A percentile compares a stretch with the other conserved stretches of the same genome.
Conservation (phyloP, 805 yeast species). For the Kuraishia cidri region DNA sequence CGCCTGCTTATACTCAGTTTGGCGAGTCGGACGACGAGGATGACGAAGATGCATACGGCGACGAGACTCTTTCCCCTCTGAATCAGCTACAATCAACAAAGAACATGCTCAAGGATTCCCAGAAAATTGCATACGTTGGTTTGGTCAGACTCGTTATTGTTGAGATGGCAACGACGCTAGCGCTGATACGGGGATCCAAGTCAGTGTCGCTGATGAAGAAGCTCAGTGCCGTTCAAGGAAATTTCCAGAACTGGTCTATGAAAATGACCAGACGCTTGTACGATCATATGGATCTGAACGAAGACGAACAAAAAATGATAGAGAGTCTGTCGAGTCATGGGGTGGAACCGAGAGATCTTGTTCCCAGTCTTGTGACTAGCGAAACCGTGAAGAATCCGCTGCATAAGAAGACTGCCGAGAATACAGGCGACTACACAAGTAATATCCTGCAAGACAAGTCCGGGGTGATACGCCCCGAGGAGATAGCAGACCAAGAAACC, state of each 20-base stretch:
- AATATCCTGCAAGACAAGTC: slow-evolving; percentile 7
- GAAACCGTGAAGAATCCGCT: slow-evolving; percentile 44
- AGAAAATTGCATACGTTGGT: slow-evolving; percentile 89
- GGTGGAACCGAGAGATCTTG: slow-evolving; percentile 62
- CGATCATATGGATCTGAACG: slow-evolving; percentile 67
- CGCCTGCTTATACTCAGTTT: slow-evolving; percentile 7
- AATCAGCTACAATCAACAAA: slow-evolving; percentile 75
- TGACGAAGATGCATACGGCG: slow-evolving; percentile 16
- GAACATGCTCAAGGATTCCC: slow-evolving; percentile 70
- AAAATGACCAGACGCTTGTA: slow-evolving; percentile 63
- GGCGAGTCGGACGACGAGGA: slow-evolving; percentile 17
- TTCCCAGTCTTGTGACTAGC: slow-evolving; percentile 47
- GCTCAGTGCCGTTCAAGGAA: slow-evolving; percentile 61
- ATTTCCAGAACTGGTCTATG: slow-evolving; percentile 80
- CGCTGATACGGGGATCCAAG: slow-evolving; percentile 45
- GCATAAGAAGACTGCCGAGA: slow-evolving; percentile 13
- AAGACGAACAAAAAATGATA: slow-evolving; percentile 81
- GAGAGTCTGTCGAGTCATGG: slow-evolving; percentile 82
- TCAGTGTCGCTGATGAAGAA: slow-evolving; percentile 46
- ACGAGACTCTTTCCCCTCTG: slow-evolving; percentile 33
- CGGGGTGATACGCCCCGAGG: slow-evolving; percentile 19
- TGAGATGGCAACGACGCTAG: slow-evolving; percentile 76
- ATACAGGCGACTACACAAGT: slow-evolving; percentile 5
- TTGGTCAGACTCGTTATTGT: slow-evolving; percentile 66
- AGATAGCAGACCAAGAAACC: slow-evolving; percentile 20